Base-by-base conservation (phyloP, 1,284 basidiomycete species). In the Rhodotorula sp. region DNA sequence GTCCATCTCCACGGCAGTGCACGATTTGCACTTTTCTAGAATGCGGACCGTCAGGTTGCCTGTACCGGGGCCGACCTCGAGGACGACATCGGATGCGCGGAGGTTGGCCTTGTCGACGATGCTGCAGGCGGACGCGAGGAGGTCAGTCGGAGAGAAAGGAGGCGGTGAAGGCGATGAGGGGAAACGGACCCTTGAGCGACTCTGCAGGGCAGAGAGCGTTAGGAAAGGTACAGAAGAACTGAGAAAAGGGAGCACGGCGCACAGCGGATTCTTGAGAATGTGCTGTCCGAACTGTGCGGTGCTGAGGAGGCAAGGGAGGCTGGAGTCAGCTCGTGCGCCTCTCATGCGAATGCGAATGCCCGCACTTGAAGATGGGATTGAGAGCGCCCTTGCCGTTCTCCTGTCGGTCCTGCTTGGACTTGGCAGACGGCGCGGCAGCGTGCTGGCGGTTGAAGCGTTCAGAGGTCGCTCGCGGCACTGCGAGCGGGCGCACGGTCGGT, bases 61-160 rank as follows among this genome's bases (percentile, higher is more conserved):
- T 4, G 97, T 99, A 83, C 97, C 97, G 21, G 97, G 97, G 80
- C 96, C 97, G 65, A 99, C 94, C 84, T 99, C 96, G 62, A 99
- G 88, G 29, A 98, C 95, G 80, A 91, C 90, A 81, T 99, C 96
- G 29, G 95, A 96, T 2, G 94, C 92, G 76, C 92, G 91, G 61
- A 99, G 84, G 79, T 91, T 91, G 8, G 96, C 96, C 89, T 97
- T 82, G 78, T 84, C 82, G 56, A 82, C 77, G 61, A 81, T 82
- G 34, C 72, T 55, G 64, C 27, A n/a, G 12, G 39, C 8, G 12
- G 27, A 15, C 4, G 44, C 19, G 19, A 27, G 22, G 15, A 32
- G n/a, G 25, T 55, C 21, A 63, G 62, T 27, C 3, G 10, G 17
- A 10, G 17, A 10, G 32, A 32, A 25, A 22, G 53, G 6, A 32